Base-by-base conservation (phyloP, 176 grass and related monocot species). In the Oryza australiensis region DNA sequence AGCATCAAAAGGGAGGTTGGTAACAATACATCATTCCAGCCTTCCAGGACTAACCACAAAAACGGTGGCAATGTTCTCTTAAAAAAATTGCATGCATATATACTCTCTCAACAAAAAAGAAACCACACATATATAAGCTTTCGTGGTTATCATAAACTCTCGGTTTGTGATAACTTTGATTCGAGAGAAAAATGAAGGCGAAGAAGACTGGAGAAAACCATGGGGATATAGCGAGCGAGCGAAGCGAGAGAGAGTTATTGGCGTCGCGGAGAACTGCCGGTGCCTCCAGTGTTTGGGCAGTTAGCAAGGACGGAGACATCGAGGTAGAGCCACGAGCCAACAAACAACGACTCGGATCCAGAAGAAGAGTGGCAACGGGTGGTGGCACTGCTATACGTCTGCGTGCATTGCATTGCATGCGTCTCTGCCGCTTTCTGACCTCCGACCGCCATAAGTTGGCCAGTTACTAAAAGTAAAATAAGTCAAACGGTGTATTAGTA, bases 221-320 rank as follows among this genome's bases (percentile, higher is more conserved):
- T 51, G 82, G 76, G 49, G 12, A 0, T 14, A 0, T 12, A 46
- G 43, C 43, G 12, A 46, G 3, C 43, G 16, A 53, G 51, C 8
- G 11, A 46, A 46, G 3, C 43, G 16, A 53, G 51, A 22, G 11
- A 46, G 15, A 22, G 27, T 8, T 48, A 46, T 63, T 64, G 76
- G 53, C 53, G 38, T 35, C 22, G 82, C 76, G 76, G 76, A 32
- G 33, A 85, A 89, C 71, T 29, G 76, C 9, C 22, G 82, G 82
- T 77, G 82, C 57, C 66, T 76, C 83, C 77, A 11, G 66, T 38
- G 29, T 53, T 42, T 30, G 53, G n/a, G 74, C 49, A 41, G 70
- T 4, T 15, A 42, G 63, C 28, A n/a, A 9, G 22, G 9, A 60
- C 55, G n/a, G 5, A 10, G 49, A 49, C 35, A 34, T 40, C 29